Evolutionary conservation across 108 stramenopile genomes (phyloP).

Genomic region (Aurantiochytrium sp.): DNA sequence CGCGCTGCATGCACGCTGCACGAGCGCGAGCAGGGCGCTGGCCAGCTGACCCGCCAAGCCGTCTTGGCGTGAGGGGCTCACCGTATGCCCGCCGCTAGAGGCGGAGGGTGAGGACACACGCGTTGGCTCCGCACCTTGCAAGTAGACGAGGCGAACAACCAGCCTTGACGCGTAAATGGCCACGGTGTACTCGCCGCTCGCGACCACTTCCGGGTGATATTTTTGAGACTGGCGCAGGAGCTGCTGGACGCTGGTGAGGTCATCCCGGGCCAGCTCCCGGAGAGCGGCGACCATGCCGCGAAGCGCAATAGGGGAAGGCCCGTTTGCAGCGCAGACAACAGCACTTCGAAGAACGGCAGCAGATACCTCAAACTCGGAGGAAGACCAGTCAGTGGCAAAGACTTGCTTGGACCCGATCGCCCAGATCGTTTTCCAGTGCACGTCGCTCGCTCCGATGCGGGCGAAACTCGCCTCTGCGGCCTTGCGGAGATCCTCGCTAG

Average conservation of each 20-base stretch:
- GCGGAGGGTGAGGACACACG: neutral
- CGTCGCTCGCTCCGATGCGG: neutral
- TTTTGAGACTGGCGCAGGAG: neutral
- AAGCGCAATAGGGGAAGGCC: neutral
- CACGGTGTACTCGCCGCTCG: slow-evolving; percentile 17
- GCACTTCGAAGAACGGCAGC: neutral
- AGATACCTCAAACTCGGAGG: neutral
- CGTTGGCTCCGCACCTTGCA: too few relatives aligned
- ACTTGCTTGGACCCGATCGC: neutral
- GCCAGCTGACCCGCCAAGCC: neutral
- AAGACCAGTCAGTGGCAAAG: neutral
- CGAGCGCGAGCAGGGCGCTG: neutral
- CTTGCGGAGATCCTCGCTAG: neutral
- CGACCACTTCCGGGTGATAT: neutral
- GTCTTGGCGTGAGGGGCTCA: neutral
- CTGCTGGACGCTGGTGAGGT: neutral
- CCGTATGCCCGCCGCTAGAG: neutral
- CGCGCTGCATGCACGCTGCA: neutral
- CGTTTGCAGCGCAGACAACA: neutral
- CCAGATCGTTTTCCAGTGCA: neutral
- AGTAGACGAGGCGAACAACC: neutral
- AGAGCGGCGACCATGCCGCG: neutral
- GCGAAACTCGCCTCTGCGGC: neutral
- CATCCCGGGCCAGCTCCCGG: neutral
- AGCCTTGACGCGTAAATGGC: neutral